Evolutionary conservation across 768 basidiomycete genomes (phyloP).

Genomic region (Pleurotus citrinopileatus): DNA sequence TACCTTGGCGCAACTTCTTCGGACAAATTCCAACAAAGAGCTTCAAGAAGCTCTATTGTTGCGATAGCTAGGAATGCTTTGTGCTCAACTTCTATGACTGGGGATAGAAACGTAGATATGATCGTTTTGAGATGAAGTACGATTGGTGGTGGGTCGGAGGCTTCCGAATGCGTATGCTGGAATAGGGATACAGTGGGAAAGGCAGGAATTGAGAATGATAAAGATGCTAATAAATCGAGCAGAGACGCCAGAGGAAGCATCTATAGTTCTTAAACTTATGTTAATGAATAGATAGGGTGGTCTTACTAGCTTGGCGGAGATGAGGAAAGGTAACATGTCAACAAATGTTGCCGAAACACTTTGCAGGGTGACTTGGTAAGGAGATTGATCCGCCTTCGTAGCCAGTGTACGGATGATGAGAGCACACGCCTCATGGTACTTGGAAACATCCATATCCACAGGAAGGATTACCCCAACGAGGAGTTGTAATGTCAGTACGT

Average conservation of each 20-base stretch:
- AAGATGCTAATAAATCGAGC: constrained; percentile 47
- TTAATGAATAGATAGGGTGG: constrained; percentile 1
- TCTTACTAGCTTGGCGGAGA: constrained; percentile 39
- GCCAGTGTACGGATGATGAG: constrained; percentile 22
- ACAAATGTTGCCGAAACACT: constrained; percentile 32
- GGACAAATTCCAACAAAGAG: constrained; percentile 45
- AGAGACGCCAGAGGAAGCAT: constrained; percentile 43
- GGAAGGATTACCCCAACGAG: constrained; percentile 39
- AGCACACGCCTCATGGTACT: constrained; percentile 42
- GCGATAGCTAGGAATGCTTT: constrained; percentile 33
- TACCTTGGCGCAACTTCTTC: constrained; percentile 41
- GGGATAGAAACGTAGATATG: constrained; percentile 36
- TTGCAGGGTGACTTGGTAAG: background rate
- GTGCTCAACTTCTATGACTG: constrained; percentile 24
- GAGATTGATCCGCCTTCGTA: background rate
- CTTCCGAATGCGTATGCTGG: constrained; percentile 29
- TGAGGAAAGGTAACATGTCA: constrained; percentile 36
- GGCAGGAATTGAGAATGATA: constrained; percentile 47
- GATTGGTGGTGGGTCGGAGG: constrained; percentile 25
- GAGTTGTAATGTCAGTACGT: constrained; percentile 48
- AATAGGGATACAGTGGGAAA: constrained; percentile 29
- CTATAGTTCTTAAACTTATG: constrained; percentile 29
- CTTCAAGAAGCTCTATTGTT: constrained; percentile 48
- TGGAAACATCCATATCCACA: constrained; percentile 17
- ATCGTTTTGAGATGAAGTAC: constrained; percentile 38